phyloP scores from a whole-genome alignment of 257 asterid species.

The Nicotiana knightiana region DNA sequence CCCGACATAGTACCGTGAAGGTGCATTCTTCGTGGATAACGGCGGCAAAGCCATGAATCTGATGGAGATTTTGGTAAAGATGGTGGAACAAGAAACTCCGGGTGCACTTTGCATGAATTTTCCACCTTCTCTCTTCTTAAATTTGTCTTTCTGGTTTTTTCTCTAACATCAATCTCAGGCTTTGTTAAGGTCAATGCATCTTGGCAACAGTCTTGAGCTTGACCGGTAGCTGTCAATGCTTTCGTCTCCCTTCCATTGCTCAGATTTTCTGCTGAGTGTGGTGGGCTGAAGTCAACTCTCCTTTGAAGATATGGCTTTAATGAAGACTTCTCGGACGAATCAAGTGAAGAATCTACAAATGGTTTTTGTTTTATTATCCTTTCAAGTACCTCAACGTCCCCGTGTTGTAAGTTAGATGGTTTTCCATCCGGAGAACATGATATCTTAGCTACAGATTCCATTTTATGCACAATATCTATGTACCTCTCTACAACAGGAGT shows the following conservation, averaged over 20 bases:
- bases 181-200: conserved; percentile 9
- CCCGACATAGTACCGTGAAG: conserved; percentile 17
- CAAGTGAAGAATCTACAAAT: conserved; percentile 21
- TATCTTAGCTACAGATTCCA: conserved; percentile 18
- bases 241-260: conserved; percentile 7
- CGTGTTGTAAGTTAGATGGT: conserved; percentile 15
- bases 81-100: conserved; percentile 49
- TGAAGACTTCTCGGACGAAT: conserved; percentile 16
- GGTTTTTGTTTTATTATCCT: conserved; percentile 22
- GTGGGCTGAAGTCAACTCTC: conserved; percentile 18
- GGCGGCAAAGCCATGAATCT: conserved; percentile 87
- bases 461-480: conserved; percentile 47
- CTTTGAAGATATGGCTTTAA: conserved; percentile 18
- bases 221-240: conserved; percentile 11
- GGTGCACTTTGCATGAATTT: conserved; percentile 12
- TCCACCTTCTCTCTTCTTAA: conserved; percentile 9
- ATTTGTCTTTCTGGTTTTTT: conserved; percentile 13
- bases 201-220: conserved; percentile 18
- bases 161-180: conserved; percentile 15
- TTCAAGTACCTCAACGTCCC: conserved; percentile 11
- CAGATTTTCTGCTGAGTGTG: conserved; percentile 11
- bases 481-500: conserved; percentile 42
- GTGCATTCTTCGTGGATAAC: conserved; percentile 35
- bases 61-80: conserved; percentile 76
- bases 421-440: conserved; percentile 20